Percentiles rank a stretch among this genome's conserved stretches.
phyloP scores from a whole-genome alignment of 2,329 filamentous ascomycete species.

The Fusarium haematococcum region DNA sequence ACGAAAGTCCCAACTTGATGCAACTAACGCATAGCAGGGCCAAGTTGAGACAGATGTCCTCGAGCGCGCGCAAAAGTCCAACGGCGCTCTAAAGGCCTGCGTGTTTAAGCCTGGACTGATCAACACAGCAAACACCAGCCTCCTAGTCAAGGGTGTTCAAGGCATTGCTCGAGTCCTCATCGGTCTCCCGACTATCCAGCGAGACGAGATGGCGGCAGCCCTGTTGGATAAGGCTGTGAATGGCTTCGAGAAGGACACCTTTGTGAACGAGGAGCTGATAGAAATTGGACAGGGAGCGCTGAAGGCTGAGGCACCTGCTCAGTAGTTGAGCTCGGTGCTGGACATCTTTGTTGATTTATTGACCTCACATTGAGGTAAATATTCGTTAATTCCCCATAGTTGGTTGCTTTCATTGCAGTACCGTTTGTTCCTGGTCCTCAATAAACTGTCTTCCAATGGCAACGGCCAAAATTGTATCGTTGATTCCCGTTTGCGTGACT shows the following conservation, averaged over 20 bases:
- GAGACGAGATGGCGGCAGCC: constrained; percentile 54
- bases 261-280: constrained; percentile 56
- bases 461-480: not conserved
- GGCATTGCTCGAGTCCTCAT: constrained; percentile 27
- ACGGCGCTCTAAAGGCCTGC: constrained; percentile 52
- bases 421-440: not conserved
- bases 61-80: constrained; percentile 53
- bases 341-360: not conserved
- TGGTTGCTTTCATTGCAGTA: not conserved
- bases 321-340: not conserved
- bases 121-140: constrained; percentile 12
- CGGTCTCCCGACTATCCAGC: constrained; percentile 49
- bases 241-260: constrained; percentile 60
- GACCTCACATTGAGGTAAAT: not conserved
- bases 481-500: not conserved
- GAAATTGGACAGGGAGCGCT: constrained; percentile 47
- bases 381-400: not conserved
- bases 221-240: constrained; percentile 58
- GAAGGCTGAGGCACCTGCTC: not conserved
- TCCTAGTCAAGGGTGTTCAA: constrained; percentile 6
- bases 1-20: not conserved
- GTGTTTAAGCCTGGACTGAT: constrained; percentile 59
- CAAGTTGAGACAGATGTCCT: constrained; percentile 59
- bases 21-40: constrained; percentile 51
- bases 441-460: not conserved